A percentile compares a stretch with the other conserved stretches of the same genome.
These are phyloP conservation scores for Stemphylium lycopersici DNA, from an alignment of 2,329 filamentous ascomycete species.

Conservation along the genomic window DNA sequence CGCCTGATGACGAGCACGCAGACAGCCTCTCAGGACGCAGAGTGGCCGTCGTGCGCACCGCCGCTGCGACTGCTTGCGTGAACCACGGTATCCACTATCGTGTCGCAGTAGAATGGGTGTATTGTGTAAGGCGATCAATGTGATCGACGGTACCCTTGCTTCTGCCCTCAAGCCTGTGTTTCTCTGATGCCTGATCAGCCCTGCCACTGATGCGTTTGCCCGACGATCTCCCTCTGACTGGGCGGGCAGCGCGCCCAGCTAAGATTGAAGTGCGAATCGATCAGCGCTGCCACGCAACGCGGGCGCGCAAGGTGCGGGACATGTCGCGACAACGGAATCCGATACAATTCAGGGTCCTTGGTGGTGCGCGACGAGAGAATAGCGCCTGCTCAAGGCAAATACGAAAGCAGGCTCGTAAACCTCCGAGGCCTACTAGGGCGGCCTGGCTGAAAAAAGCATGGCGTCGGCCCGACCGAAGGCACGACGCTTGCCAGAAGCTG, in stretches of 20 bases:
- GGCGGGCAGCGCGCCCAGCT: slow-evolving; percentile 13
- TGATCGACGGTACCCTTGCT: slow-evolving; percentile 44
- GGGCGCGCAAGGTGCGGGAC: slow-evolving; percentile 13
- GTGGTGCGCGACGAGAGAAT: background rate
- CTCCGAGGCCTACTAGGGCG: background rate
- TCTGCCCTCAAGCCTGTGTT: slow-evolving; percentile 33
- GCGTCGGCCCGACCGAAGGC: slow-evolving; percentile 23
- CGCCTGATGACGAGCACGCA: slow-evolving; percentile 14
- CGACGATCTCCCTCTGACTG: slow-evolving; percentile 29
- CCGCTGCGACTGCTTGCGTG: background rate
- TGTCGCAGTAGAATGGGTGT: slow-evolving; percentile 34
- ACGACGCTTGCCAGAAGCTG: slow-evolving; percentile 21
- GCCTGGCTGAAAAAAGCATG: slow-evolving; percentile 6
- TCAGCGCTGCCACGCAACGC: slow-evolving; percentile 27
- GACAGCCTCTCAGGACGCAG: slow-evolving; percentile 2
- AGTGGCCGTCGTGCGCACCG: background rate
- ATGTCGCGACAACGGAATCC: slow-evolving; percentile 2
- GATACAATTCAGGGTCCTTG: background rate
- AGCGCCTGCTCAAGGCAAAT: too few species aligned
- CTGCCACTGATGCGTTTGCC: slow-evolving; percentile 36
- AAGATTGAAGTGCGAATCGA: slow-evolving; percentile 23
- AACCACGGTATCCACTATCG: slow-evolving; percentile 11
- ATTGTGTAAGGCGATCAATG: slow-evolving; percentile 25
- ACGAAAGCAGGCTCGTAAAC: background rate
- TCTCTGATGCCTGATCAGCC: slow-evolving; percentile 44